Evolutionary conservation across 805 yeast species (phyloP), one percentile per base, ranked within the genome.

Genomic region (Starmerella potacharoeniae): DNA sequence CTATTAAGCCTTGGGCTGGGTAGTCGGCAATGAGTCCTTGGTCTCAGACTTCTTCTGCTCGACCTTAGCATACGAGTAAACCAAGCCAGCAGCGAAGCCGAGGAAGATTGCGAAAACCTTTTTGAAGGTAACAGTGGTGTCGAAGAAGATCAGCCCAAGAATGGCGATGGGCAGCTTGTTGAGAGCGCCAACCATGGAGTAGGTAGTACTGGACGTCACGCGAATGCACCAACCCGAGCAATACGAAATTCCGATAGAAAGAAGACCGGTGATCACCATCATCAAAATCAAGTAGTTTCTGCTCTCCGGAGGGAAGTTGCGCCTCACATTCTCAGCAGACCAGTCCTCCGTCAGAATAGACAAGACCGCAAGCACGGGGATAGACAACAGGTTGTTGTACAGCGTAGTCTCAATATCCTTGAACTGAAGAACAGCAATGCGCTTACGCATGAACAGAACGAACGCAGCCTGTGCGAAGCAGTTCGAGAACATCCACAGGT

Each of bases 201-300:
- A 93, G 54, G 98, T 93, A 54, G 98, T 93, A 31, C 97, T 90
- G 28, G 97, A 88, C 45, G 98, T 93, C 61, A 93, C 97, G 76
- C 98, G 87, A 62, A 93, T 95, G 80, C 98, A 93, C 98, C 98
- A 93, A 59, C 97, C 98, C 11, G 97, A 89, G 73, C 96, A 88
- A 80, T 93, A 93, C 46, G 97, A 91, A 70, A 93, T 93, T 75
- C 95, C 97, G 53, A 93, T 95, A 35, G 97, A 84, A 46, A 95
- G 84, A 64, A 86, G 80, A 72, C 98, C 98, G 39, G 96, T 87
- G 68, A 91, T 79, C 60, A 93, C 66, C 96, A 93, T 90, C 64
- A 88, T 83, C 46, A 83, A 71, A 60, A 88, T 77, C 56, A 87
- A 79, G 45, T 91, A 77, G 60, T 75, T 71, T 69, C 90, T 79